phyloP scores from a whole-genome alignment of 805 yeast species.

The Kodamaea hsintzibuensis region DNA sequence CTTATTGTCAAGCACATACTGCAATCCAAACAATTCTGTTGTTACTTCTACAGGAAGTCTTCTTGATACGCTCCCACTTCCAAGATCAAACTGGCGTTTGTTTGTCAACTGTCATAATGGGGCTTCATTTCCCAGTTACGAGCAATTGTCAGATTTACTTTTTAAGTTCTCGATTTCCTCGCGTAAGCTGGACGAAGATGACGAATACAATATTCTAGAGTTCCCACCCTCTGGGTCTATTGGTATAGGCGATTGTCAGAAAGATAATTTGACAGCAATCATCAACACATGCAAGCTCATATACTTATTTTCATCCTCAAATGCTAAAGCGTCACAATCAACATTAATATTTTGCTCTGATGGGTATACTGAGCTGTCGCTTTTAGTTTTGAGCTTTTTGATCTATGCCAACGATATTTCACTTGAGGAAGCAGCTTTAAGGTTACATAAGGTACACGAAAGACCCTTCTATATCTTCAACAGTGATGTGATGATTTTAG shows the following conservation, averaged over 20 bases:
- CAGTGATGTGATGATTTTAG: conserved; percentile 66
- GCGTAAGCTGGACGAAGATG: conserved; percentile 23
- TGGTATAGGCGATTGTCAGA: conserved; percentile 68
- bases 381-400: conserved; percentile 68
- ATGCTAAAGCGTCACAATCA: conserved; percentile 36
- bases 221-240: conserved; percentile 88
- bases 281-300: conserved; percentile 70
- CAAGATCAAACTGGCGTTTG: conserved; percentile 55
- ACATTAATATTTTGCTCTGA: conserved; percentile 77
- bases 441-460: conserved; percentile 60
- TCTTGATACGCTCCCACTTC: conserved; percentile 33
- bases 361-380: conserved; percentile 89
- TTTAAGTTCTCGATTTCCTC: conserved; percentile 32
- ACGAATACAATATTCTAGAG: conserved; percentile 37
- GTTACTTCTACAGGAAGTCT: conserved; percentile 24
- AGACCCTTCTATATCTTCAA: conserved; percentile 85
- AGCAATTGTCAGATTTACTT: conserved; percentile 35
- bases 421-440: conserved; percentile 64
- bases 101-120: conserved; percentile 62
- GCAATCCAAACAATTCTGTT: conserved; percentile 53
- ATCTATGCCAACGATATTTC: conserved; percentile 65
- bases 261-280: conserved; percentile 61
- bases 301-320: conserved; percentile 40
- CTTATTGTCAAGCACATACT: conserved; percentile 33
- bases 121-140: conserved; percentile 51